Base-by-base conservation (phyloP, 805 yeast genomes). In the Groenewaldozyma tartarivorans region DNA sequence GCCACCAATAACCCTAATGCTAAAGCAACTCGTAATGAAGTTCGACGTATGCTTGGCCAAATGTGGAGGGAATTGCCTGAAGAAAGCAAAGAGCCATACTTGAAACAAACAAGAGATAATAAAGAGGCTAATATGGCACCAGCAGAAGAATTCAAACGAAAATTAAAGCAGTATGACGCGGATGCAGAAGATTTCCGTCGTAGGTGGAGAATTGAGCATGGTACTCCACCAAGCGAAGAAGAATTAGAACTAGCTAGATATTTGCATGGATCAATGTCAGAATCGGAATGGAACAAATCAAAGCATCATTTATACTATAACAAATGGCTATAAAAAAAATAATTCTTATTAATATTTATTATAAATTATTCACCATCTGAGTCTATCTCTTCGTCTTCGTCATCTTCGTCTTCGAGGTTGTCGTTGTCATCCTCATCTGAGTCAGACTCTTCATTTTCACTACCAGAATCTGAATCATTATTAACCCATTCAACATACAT, bases 401-500 rank as follows among this genome's bases (percentile, higher is more conserved):
- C 53, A 9, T 42, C 57, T 19, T 48, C 56, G 15, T 55, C 58
- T 4, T 50, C 60, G 1, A 56, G 54, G 9, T 52, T 60, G 15
- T 47, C 56, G 15, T 59, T 60, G 21, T 45, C 53, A 11, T 46
- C 60, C 1, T 47, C 56, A 7, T 53, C 61, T n/a, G 50, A 55
- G 4, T 67, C 71, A 36, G 67, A 71, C 15, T 65, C 66, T 39
- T 69, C 75, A 41, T 69, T 75, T 5, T 63, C 61, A 20, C 53
- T 54, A 42, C 29, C 29, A 13, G 29, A 24, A 13, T 63, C 68
- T 42, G 68, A 64, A 34, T 66, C 57, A 5, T 74, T 82, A 32
- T 80, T 80, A 26, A 78, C 83, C 97, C 97, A 90, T 52, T 87
- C 92, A 20, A 88, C 76, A 54, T 78, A 82, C 44, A 71, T 69